Conservation (phyloP, 73 alveolate species). For the Tetrahymena thermophila region DNA sequence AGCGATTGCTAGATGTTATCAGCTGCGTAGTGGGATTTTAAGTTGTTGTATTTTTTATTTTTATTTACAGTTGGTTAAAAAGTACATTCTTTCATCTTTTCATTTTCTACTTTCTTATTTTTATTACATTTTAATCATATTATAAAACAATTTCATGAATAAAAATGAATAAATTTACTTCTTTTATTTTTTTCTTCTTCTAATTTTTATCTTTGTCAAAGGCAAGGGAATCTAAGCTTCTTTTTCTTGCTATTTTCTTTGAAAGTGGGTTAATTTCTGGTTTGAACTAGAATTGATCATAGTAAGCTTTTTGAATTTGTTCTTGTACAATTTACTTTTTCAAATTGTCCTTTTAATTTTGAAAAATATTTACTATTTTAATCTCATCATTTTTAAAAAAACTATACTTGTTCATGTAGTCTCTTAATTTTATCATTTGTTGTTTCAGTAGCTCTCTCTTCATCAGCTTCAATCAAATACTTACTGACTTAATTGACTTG, state of each 20-base stretch:
- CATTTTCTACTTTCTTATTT: constrained; percentile 4
- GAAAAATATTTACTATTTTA: not conserved
- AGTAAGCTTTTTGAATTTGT: constrained; percentile 21
- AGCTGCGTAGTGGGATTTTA: constrained; percentile 26
- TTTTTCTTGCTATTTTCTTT: constrained; percentile 8
- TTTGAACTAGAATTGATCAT: constrained; percentile 18
- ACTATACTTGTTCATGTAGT: constrained; percentile 2
- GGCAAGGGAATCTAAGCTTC: constrained; percentile 20
- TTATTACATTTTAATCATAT: too few species aligned
- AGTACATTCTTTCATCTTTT: constrained; percentile 7
- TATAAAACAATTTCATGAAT: too few species aligned
- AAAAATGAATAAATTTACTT: not conserved
- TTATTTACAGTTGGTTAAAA: constrained; percentile 18
- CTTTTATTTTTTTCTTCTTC: constrained; percentile 13
- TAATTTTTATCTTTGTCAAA: constrained; percentile 25
- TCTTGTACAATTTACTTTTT: constrained; percentile 30
- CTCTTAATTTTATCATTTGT: constrained; percentile 17
- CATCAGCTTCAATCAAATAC: constrained; percentile 25
- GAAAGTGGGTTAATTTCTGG: constrained; percentile 27
- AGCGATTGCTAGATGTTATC: constrained; percentile 2
- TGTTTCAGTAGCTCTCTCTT: constrained; percentile 26
- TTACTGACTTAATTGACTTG: constrained; percentile 16
- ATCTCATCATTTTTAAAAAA: too few species aligned
- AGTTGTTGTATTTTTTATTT: constrained; percentile 9
- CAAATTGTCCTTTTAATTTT: constrained; percentile 4